Conservation (phyloP, 768 basidiomycete species). For the Amanita polypyramis region DNA sequence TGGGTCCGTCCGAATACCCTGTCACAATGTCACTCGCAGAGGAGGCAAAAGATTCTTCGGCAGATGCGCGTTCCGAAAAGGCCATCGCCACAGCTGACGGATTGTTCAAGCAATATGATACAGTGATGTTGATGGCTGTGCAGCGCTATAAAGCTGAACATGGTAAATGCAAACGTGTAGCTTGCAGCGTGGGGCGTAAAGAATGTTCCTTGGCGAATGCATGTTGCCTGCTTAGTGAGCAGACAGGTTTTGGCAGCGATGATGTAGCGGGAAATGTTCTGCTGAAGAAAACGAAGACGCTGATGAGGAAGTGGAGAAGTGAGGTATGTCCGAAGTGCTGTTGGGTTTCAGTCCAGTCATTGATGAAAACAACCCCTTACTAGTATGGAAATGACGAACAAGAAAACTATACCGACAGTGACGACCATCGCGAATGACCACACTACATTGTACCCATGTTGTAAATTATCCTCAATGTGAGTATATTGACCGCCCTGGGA, state of each 20-base stretch:
- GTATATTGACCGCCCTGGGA: not conserved
- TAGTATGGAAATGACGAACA: not conserved
- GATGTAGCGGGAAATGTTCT: constrained; percentile 31
- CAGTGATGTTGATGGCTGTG: constrained; percentile 25
- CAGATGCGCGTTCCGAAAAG: constrained; percentile 28
- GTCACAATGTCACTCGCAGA: constrained; percentile 33
- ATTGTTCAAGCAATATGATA: constrained; percentile 24
- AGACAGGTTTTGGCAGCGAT: constrained; percentile 32
- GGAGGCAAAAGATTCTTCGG: constrained; percentile 30
- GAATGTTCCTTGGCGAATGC: constrained; percentile 28
- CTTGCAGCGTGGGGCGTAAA: constrained; percentile 23
- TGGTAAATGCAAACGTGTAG: constrained; percentile 22
- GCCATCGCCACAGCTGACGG: constrained; percentile 26
- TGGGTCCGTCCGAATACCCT: constrained; percentile 21
- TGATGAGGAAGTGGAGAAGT: constrained; percentile 30
- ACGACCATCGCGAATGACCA: not conserved
- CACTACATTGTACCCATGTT: not conserved
- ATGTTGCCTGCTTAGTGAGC: constrained; percentile 35
- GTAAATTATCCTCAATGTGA: not conserved
- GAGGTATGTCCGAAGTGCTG: constrained; percentile 19
- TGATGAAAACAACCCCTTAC: not conserved
- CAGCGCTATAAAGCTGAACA: constrained; percentile 30
- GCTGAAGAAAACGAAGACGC: constrained; percentile 24
- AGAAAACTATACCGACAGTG: constrained; percentile 2
- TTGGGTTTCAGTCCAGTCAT: not conserved